Base-by-base conservation (phyloP, 768 basidiomycete genomes). In the Hygrocybe coccinea region DNA sequence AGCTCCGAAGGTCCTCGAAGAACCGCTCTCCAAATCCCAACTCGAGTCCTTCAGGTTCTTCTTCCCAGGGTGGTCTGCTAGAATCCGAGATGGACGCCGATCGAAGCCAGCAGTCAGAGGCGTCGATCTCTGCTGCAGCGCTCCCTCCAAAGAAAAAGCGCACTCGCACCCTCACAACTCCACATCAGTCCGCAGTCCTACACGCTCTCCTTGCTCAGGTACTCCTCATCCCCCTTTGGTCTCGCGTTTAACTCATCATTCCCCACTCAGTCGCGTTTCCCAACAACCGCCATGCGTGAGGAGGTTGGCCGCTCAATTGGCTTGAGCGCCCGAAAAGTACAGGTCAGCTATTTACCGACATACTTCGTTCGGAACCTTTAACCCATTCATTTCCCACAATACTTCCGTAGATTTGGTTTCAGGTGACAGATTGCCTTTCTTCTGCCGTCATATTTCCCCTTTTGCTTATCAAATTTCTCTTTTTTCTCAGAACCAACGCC, bases 221-320 rank as follows among this genome's bases (percentile, higher is more conserved):
- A 71, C 61, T 69, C 55, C 43, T 55, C 55, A 61, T 36, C 21
- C 56, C 53, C 50, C 51, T 5, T 38, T 50, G 39, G 39, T 19
- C 91, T 52, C 87, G 88, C 35, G 92, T 93, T 52, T 59, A 52
- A 59, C 21, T 61, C 6, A 41, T 3, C 10, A 19, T 3, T 4
- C 87, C 88, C 37, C 91, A 93, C 70, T 91, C 91, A 93, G 91
- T 93, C 91, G 50, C 87, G 89, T 36, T 93, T 94, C 70, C 91
- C 91, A 4, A 88, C 89, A 2, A 91, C 91, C 2, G 84, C 87
- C 9, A 83, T 88, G 80, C 82, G 91, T 50, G 91, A 93, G 71
- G 87, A 91, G 59, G 90, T 93, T 22, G 91, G 91, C 6, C 82
- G 86, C 21, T 78, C 86, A 35, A 93, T 93, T 61, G 91, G 90